Conservation (phyloP, 2,329 filamentous ascomycete genomes). For the Ceratocystis colombiana region DNA sequence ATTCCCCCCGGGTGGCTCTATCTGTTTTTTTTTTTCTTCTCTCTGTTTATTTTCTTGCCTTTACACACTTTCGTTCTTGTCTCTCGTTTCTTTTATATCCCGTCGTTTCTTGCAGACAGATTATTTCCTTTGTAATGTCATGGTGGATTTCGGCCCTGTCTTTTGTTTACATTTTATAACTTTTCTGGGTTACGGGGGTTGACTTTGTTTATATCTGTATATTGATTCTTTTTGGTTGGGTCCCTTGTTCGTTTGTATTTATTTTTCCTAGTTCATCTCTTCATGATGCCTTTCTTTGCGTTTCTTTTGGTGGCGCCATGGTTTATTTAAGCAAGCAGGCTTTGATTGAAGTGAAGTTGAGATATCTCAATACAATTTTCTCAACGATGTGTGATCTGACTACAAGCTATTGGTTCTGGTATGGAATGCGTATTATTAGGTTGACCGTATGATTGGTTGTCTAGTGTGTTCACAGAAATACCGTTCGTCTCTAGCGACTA, state of each 20-base stretch:
- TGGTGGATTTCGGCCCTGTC: not conserved
- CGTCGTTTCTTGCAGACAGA: slow-evolving; percentile 15
- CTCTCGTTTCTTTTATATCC: slow-evolving; percentile 15
- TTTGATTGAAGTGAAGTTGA: not conserved
- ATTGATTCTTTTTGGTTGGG: not conserved
- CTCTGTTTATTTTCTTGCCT: slow-evolving; percentile 9
- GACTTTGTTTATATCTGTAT: not conserved
- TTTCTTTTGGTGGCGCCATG: not conserved
- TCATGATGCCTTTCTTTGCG: slow-evolving; percentile 2
- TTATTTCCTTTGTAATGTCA: slow-evolving; percentile 20
- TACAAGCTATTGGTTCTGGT: no score
- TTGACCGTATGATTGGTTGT: no score
- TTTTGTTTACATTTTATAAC: not conserved
- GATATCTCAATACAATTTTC: not conserved
- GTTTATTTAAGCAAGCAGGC: not conserved
- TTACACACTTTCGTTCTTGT: not conserved
- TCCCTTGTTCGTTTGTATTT: not conserved
- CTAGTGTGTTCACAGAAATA: no score
- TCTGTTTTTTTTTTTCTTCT: slow-evolving; percentile 4
- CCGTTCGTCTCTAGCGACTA: no score
- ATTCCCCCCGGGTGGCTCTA: slow-evolving; percentile 11
- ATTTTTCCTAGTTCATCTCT: not conserved
- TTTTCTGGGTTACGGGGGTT: not conserved
- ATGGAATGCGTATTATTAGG: no score
- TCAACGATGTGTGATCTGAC: not conserved